phyloP scores from a whole-genome alignment of 768 basidiomycete genomes.

The Crucibulum laeve region DNA sequence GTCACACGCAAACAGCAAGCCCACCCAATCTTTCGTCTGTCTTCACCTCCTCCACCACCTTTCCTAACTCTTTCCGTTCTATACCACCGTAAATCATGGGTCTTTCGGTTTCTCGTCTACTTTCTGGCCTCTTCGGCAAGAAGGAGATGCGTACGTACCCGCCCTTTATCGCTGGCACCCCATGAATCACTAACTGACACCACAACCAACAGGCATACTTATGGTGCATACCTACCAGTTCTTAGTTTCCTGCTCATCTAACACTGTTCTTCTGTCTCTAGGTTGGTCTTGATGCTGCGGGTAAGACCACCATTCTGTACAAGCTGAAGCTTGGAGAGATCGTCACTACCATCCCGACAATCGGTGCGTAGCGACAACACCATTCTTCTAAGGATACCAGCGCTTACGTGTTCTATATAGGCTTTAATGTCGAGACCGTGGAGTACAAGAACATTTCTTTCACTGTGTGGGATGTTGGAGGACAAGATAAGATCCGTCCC shows the following conservation, averaged over 20 bases:
- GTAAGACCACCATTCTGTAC: slow-evolving; percentile 98
- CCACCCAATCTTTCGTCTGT: slow-evolving; percentile 19
- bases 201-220: slow-evolving; percentile 75
- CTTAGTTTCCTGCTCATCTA: slow-evolving; percentile 14
- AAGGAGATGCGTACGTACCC: slow-evolving; percentile 94
- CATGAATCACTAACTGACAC: slow-evolving; percentile 23
- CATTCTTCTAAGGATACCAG: neutral
- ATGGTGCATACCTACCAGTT: slow-evolving; percentile 57
- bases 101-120: slow-evolving; percentile 69
- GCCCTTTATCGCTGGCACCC: slow-evolving; percentile 22
- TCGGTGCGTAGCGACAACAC: slow-evolving; percentile 58
- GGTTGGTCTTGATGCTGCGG: slow-evolving; percentile 99
- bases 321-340: slow-evolving; percentile 99
- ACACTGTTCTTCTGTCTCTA: slow-evolving; percentile 21
- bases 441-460: slow-evolving; percentile 99
- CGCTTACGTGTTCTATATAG: slow-evolving; percentile 40
- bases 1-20: slow-evolving; percentile 36
- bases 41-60: slow-evolving; percentile 22
- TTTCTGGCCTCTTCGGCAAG: slow-evolving; percentile 91
- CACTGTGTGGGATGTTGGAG: slow-evolving; percentile 99
- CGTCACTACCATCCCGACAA: slow-evolving; percentile 99
- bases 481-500: slow-evolving; percentile 99
- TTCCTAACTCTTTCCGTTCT: slow-evolving; percentile 26
- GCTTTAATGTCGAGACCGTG: slow-evolving; percentile 99
- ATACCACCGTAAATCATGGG: slow-evolving; percentile 55